phyloP scores from a whole-genome alignment of 768 basidiomycete genomes.

The Lactarius psammicola region DNA sequence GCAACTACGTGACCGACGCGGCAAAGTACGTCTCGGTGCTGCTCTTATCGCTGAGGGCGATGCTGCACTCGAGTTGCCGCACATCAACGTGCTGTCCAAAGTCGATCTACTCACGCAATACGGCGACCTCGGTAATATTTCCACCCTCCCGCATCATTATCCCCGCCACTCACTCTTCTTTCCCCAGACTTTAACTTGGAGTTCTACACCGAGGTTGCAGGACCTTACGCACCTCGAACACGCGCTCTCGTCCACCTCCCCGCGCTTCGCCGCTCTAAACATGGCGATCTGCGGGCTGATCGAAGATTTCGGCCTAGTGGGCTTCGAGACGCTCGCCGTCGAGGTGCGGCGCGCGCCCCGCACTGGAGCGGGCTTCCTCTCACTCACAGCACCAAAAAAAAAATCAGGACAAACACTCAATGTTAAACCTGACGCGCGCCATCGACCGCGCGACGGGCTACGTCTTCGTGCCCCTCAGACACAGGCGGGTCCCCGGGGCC shows the following conservation, averaged over 20 bases:
- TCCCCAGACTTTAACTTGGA: slow-evolving; percentile 89
- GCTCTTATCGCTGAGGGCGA: slow-evolving; percentile 87
- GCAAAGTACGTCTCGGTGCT: slow-evolving; percentile 93
- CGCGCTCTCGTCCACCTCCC: slow-evolving; percentile 60
- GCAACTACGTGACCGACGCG: slow-evolving; percentile 94
- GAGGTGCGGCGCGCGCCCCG: slow-evolving; percentile 67
- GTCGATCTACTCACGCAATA: slow-evolving; percentile 88
- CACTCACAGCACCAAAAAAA: no score
- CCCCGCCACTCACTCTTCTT: neutral
- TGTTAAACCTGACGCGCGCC: slow-evolving; percentile 79
- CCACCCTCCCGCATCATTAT: neutral
- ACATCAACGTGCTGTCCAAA: slow-evolving; percentile 96
- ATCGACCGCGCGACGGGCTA: slow-evolving; percentile 94
- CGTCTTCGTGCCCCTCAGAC: slow-evolving; percentile 64
- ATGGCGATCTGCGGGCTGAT: slow-evolving; percentile 89
- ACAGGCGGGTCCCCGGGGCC: slow-evolving; percentile 36
- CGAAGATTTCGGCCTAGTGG: slow-evolving; percentile 89
- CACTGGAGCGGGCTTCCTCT: no score
- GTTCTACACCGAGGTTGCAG: slow-evolving; percentile 97
- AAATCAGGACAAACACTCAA: slow-evolving; percentile 84
- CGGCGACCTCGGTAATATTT: slow-evolving; percentile 74
- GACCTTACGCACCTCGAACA: slow-evolving; percentile 88
- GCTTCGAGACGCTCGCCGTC: slow-evolving; percentile 95
- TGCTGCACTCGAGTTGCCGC: slow-evolving; percentile 99
- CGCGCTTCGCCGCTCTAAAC: slow-evolving; percentile 76